Percentiles rank a stretch among this genome's conserved stretches.
Conservation (phyloP, 306 rosid species). For the Castanea mollissima region DNA sequence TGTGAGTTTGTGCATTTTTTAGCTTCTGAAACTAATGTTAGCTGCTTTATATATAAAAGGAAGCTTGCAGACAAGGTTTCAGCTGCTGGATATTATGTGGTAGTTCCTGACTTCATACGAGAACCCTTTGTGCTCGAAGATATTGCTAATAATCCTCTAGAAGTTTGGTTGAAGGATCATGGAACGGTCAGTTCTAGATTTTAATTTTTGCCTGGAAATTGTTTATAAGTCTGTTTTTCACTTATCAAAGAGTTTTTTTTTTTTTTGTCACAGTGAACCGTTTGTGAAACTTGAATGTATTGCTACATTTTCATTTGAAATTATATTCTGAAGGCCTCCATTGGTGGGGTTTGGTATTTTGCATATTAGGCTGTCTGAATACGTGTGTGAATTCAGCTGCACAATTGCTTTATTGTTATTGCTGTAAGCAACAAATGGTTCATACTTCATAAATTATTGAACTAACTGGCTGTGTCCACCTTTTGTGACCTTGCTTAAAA, state of each 20-base stretch:
- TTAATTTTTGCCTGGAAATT: neutral
- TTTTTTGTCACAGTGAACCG: neutral
- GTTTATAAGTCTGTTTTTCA: neutral
- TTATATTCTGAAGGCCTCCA: neutral
- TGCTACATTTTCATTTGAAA: neutral
- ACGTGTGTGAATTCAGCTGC: neutral
- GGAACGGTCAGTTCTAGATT: conserved; percentile 47
- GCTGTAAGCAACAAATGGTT: neutral
- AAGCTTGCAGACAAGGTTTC: conserved; percentile 82
- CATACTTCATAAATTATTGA: neutral
- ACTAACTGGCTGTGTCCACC: neutral
- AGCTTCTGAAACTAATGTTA: conserved; percentile 5
- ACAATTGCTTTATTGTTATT: neutral
- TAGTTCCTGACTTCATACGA: conserved; percentile 66
- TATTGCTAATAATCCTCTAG: conserved; percentile 28
- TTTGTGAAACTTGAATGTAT: neutral
- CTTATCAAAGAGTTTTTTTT: neutral
- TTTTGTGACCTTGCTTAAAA: neutral
- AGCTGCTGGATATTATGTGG: conserved; percentile 73
- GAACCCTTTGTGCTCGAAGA: conserved; percentile 51
- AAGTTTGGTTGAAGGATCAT: conserved; percentile 60
- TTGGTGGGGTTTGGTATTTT: neutral
- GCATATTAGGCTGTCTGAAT: neutral
- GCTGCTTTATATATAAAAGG: conserved; percentile 40
- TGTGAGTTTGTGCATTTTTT: neutral